phyloP scores from a whole-genome alignment of 2,329 filamentous ascomycete species.

The Cladophialophora bantiana region DNA sequence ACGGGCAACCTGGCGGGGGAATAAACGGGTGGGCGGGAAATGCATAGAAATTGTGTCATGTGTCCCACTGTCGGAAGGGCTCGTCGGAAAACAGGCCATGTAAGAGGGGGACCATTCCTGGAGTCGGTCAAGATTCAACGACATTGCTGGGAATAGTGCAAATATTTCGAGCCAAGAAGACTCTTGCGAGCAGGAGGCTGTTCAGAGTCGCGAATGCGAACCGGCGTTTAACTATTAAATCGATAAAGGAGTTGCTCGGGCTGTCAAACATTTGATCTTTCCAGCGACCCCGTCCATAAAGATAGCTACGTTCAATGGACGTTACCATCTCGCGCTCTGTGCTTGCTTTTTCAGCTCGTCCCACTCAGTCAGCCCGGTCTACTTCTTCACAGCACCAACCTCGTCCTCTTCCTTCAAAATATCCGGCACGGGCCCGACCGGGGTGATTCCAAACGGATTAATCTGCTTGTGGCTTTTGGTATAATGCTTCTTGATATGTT shows the following conservation, averaged over 20 bases:
- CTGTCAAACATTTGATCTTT: not conserved
- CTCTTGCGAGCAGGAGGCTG: not conserved
- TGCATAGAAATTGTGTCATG: not conserved
- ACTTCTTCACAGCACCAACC: constrained; percentile 63
- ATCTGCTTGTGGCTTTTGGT: constrained; percentile 71
- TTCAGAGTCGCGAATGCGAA: not conserved
- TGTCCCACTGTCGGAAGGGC: not conserved
- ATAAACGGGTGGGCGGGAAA: not conserved
- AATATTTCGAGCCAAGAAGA: not conserved
- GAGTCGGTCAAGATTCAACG: not conserved
- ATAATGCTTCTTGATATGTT: constrained; percentile 90
- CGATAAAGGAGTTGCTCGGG: not conserved
- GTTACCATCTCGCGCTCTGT: not conserved
- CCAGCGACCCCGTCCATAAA: not conserved
- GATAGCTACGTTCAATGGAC: not conserved
- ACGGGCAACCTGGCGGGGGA: no score
- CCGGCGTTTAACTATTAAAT: not conserved
- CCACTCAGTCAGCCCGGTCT: no score
- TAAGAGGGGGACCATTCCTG: not conserved
- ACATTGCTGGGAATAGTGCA: not conserved
- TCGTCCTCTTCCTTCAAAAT: constrained; percentile 80
- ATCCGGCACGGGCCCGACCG: constrained; percentile 82
- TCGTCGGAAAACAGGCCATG: not conserved
- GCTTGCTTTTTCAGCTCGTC: not conserved
- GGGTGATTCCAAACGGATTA: constrained; percentile 75